These are phyloP conservation scores for Aspergillus asperescens DNA, from an alignment of 495 filamentous ascomycete genomes.

Conservation along the genomic window DNA sequence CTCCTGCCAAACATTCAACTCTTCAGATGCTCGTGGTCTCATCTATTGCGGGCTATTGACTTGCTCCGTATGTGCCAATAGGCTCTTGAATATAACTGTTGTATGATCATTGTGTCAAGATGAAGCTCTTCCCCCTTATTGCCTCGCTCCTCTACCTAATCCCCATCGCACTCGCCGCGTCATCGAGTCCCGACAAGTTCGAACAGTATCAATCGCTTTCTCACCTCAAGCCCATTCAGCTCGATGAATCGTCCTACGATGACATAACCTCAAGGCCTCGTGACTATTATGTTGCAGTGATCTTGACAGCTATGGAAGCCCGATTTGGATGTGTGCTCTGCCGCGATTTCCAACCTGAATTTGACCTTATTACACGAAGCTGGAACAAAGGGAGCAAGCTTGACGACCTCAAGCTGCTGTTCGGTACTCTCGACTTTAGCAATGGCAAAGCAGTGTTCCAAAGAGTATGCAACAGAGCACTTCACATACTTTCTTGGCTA, in stretches of 20 bases:
- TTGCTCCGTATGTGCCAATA: not conserved
- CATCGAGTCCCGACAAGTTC: conserved; percentile 47
- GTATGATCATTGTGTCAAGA: conserved; percentile 26
- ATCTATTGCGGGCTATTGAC: conserved; percentile 12
- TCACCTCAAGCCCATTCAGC: conserved; percentile 61
- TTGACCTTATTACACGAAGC: conserved; percentile 79
- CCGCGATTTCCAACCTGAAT: conserved; percentile 88
- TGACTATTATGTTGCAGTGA: conserved; percentile 75
- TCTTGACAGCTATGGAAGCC: conserved; percentile 81
- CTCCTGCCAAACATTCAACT: no score
- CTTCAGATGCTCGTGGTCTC: conserved; percentile 1
- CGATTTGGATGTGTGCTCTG: conserved; percentile 85
- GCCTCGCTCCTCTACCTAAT: conserved; percentile 48
- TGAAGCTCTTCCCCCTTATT: conserved; percentile 51
- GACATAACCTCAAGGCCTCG: conserved; percentile 70
- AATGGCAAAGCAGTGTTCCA: conserved; percentile 85
- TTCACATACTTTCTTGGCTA: not conserved
- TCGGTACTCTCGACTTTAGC: conserved; percentile 82
- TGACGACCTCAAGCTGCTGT: conserved; percentile 67
- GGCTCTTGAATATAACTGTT: not conserved
- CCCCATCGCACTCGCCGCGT: conserved; percentile 38
- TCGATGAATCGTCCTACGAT: conserved; percentile 69
- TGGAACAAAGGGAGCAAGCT: conserved; percentile 78
- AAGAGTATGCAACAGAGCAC: conserved; percentile 53
- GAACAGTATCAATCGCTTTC: conserved; percentile 61